Conservation (phyloP, 305 asterid species). For the Fraxinus albicans region DNA sequence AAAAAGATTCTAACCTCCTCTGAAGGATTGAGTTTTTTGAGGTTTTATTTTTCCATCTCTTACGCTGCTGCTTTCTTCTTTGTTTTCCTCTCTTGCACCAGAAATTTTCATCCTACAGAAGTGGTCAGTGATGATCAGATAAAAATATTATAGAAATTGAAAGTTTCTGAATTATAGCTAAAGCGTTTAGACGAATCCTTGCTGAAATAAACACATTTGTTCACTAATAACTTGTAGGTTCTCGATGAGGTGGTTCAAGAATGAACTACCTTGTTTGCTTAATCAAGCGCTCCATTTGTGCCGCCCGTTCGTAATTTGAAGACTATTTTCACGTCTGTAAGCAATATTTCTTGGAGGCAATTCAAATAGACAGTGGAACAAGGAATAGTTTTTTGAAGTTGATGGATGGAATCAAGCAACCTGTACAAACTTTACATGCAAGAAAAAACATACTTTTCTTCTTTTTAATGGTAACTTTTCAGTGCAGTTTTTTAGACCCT, state of each 20-base stretch:
- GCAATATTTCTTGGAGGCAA: slow-evolving; percentile 28
- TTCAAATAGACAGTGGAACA: slow-evolving; percentile 37
- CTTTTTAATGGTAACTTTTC: background rate
- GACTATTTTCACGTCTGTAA: background rate
- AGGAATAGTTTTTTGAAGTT: slow-evolving; percentile 27
- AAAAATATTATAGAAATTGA: background rate
- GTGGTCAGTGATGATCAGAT: slow-evolving; percentile 1
- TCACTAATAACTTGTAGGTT: background rate
- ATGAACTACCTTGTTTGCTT: slow-evolving; percentile 28
- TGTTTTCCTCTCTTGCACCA: slow-evolving; percentile 34
- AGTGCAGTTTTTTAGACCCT: background rate
- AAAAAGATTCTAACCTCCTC: slow-evolving; percentile 34
- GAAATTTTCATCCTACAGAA: slow-evolving; percentile 43
- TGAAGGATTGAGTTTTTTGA: slow-evolving; percentile 45
- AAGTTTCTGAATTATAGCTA: background rate
- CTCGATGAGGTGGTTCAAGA: background rate
- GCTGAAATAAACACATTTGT: background rate
- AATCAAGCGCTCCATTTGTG: slow-evolving; percentile 45
- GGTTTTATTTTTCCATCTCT: slow-evolving; percentile 41
- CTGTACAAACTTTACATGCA: background rate
- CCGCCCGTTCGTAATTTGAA: slow-evolving; percentile 16
- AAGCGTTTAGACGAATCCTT: background rate
- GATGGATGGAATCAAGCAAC: slow-evolving; percentile 38
- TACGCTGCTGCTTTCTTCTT: slow-evolving; percentile 44
- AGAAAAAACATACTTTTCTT: slow-evolving; percentile 31